Evolutionary conservation across 345 rosid genomes (phyloP), one percentile per base, ranked within the genome.

Genomic region (Rhodomyrtus tomentosa): DNA sequence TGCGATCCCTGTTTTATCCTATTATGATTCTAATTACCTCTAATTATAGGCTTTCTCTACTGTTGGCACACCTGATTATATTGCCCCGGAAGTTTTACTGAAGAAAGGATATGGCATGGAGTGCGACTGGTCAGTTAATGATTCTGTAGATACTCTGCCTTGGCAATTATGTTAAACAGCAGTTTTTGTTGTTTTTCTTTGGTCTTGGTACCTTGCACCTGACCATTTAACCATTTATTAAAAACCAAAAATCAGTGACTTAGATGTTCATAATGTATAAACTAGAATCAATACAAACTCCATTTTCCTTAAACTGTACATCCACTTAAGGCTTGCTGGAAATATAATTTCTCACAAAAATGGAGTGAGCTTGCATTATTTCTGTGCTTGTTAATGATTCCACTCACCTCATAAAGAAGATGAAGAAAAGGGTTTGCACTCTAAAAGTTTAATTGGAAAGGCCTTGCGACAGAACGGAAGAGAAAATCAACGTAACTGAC

Each of bases 21-120:
- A 86, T 68, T 68, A 68, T 36, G 72, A 74, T 73, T 83, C 82
- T 84, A 68, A 74, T 81, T 83, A 83, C 52, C n/a, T 49, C 74
- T 84, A 52, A 85, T 86, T 85, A 85, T 90, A 95, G 98, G 98
- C 99, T 58, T 96, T 83, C 87, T 95, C 99, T 32, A 94, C 98
- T 25, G 99, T 96, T 85, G 99, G 98, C 84, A 95, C 99, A 25
- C 98, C 98, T 21, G 98, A 96, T 93, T 96, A 95, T 91, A 96
- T 96, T 89, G 99, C 99, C 84, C 98, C 99, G 45, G 99, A 96
- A 90, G 98, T 94, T 80, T 88, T 96, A 88, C 88, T 94, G 85
- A 96, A 95, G 95, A 95, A 94, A 93, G 99, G 98, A 92, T 96
- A 96, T 62, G 96, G 98, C 84, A 88, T 92, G 89, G 99, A 96